Evolutionary conservation across 305 asterid genomes (phyloP), one percentile per base, ranked within the genome.

Genomic region (Fraxinus velutina): DNA sequence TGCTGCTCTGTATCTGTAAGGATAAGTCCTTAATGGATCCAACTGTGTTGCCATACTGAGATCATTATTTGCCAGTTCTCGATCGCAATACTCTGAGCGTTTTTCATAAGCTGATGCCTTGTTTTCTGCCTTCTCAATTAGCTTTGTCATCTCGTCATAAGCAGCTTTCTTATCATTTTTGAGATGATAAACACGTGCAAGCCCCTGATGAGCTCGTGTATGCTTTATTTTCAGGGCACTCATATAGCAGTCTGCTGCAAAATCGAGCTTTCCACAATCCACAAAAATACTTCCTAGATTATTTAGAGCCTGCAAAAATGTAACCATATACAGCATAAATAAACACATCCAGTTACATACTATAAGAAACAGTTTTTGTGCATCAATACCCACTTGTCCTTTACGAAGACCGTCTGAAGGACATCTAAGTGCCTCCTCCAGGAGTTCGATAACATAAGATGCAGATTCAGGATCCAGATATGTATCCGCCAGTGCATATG

Each of bases 31-130:
- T 73, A 92, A 83, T 70, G 98, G 98, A 86, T 94, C 98, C 80
- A 93, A 81, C 81, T 88, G 89, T 22, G 97, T 88, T 6, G 97
- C 96, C 90, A 89, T 91, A 77, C 83, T 84, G 83, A 94, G 96
- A 84, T 94, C 98, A 75, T 85, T 89, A 82, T 89, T 92, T n/a
- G 97, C 98, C 96, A 91, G 87, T 66, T 94, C 98, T 34, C 96
- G 92, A 81, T 94, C 98, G 84, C 97, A 91, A 76, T 94, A 93
- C 64, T 93, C 98, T 0, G 98, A 92, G 13, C 97, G 96, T 85
- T 94, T 92, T 85, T 94, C 98, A 84, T 90, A 94, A 44, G 98
- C 98, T 10, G 98, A 94, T 85, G 98, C 98, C 84, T 90, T 91
- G 82, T 89, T 79, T 77, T 86, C 85, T 21, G 97, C 97, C 85